Evolutionary conservation across 2,329 filamentous ascomycete species (phyloP), one percentile per base, ranked within the genome.

Genomic region (Epicoccum nigrum): DNA sequence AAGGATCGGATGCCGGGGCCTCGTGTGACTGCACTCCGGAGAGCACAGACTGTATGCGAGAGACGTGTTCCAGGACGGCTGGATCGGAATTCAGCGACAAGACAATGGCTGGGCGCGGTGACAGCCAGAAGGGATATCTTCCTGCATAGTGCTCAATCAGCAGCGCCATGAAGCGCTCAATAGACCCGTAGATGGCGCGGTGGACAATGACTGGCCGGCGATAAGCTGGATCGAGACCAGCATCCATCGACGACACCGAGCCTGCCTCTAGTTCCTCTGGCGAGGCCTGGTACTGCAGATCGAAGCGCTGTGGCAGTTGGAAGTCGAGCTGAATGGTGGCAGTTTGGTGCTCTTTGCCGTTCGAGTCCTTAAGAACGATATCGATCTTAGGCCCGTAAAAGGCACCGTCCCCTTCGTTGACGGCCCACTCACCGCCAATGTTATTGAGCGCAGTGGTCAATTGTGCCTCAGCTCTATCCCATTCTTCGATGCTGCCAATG

Each of bases 321-420:
- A 96, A 95, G 70, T 96, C 91, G 21, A 96, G 83, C 76, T 96
- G 91, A 42, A 96, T 87, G 0, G 91, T 95, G 3, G 90, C 92
- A 2, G 92, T 90, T 69, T 96, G 91, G 68, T 95, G 91, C 64
- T 92, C 89, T 68, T 93, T 95, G 7, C 89, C 90, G 8, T 70
- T 64, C 1, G 87, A 86, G 67, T 95, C 91, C 54, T 83, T 84
- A 37, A 96, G 74, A 31, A 95, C 85, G 35, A 96, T 89, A 67
- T 96, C 91, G 58, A 96, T 96, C 76, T 96, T 96, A 25, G 92
- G 91, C 0, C 92, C 91, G 65, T 96, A 96, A 67, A 96, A 96
- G 4, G 91, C 91, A 12, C 92, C 91, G 54, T 95, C 91, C 9
- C 90, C 90, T 63, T 87, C 82, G 56, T 92, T 93, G 50, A 93